Percentiles rank a stretch among this genome's conserved stretches.
These are phyloP conservation scores for Corchorus capsularis DNA, from an alignment of 345 rosid genomes.

Conservation along the genomic window DNA sequence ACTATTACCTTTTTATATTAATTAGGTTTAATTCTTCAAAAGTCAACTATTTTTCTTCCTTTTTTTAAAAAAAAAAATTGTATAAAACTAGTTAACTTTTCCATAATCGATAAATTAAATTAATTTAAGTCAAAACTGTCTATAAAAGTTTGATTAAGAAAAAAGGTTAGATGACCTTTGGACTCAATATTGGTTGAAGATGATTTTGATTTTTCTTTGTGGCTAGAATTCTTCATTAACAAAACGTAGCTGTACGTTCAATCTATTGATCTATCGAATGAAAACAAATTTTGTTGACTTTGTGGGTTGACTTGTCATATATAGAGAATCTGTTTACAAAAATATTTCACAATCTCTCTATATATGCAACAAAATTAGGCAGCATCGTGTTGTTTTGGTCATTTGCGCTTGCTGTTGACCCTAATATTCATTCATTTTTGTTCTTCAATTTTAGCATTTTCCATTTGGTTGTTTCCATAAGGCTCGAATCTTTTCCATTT, in stretches of 20 bases:
- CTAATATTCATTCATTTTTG: background rate
- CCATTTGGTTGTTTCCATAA: background rate
- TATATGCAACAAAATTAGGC: background rate
- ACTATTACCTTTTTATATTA: no score
- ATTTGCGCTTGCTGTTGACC: no score
- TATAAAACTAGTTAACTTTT: background rate
- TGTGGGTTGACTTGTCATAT: no score
- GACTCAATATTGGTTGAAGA: background rate
- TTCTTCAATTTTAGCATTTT: background rate
- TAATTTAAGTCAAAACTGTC: background rate
- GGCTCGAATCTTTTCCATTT: background rate
- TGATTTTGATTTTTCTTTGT: no score
- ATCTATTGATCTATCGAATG: background rate
- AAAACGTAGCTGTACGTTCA: background rate
- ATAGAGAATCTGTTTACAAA: background rate
- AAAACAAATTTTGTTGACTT: no score
- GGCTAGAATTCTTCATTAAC: background rate
- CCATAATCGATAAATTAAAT: background rate
- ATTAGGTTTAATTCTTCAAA: background rate
- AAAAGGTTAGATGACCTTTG: background rate
- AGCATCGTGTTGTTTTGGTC: no score
- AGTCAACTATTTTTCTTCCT: conserved; percentile 2
- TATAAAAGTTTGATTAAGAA: background rate
- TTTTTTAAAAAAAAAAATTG: background rate
- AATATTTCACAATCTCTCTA: background rate